Evolutionary conservation across 75 land plant species (phyloP).

Genomic region (Cupressus sempervirens): DNA sequence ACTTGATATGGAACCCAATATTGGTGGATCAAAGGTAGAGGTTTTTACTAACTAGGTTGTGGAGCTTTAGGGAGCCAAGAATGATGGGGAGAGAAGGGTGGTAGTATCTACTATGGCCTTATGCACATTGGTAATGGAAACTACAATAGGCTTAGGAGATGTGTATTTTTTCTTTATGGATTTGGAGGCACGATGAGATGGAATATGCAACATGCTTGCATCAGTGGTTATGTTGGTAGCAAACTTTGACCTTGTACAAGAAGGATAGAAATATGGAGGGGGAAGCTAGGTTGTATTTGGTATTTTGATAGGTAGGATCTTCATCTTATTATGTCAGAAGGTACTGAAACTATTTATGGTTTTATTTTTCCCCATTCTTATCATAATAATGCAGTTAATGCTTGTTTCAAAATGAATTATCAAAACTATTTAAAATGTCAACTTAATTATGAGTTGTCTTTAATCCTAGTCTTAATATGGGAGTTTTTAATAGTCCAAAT

Average conservation of each 20-base stretch:
- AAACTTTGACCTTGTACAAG: constrained; percentile 95
- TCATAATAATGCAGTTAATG: not conserved
- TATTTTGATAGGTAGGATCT: constrained; percentile 72
- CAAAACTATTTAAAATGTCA: not conserved
- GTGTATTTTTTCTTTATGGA: constrained; percentile 96
- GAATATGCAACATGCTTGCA: constrained; percentile 94
- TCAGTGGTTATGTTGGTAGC: constrained; percentile 99
- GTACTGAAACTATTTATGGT: constrained; percentile 14
- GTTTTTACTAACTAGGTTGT: not conserved
- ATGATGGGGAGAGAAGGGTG: constrained; percentile 33
- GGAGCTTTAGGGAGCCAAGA: constrained; percentile 20
- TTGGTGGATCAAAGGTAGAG: constrained; percentile 11
- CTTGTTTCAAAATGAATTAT: not conserved
- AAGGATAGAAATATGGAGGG: constrained; percentile 80
- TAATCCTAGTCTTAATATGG: not conserved
- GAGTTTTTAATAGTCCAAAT: not conserved
- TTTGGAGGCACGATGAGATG: constrained; percentile 86
- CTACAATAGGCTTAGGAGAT: constrained; percentile 92
- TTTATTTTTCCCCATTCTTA: not conserved
- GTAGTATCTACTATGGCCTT: constrained; percentile 78
- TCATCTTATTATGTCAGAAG: constrained; percentile 89
- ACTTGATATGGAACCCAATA: constrained; percentile 22
- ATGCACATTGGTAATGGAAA: constrained; percentile 94
- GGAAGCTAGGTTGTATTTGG: constrained; percentile 90
- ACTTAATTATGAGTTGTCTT: not conserved